phyloP scores from a whole-genome alignment of 2,329 filamentous ascomycete genomes.

The Pestalotiopsis fici region DNA sequence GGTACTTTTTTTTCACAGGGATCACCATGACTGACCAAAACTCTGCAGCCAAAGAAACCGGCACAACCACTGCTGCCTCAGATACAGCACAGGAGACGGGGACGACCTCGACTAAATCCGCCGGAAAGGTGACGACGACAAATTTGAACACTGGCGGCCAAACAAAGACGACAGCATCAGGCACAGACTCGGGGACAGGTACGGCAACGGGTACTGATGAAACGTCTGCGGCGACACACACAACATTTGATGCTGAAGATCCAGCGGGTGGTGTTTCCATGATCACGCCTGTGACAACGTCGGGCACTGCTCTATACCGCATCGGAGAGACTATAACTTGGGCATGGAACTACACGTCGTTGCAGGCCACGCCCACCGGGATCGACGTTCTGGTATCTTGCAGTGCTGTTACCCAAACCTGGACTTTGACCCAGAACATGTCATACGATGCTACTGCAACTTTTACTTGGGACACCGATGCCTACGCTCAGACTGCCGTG shows the following conservation, averaged over 20 bases:
- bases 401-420: slow-evolving; percentile 51
- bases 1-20: slow-evolving; percentile 13
- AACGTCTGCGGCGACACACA: slow-evolving; percentile 31
- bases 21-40: not conserved
- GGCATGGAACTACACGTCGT: slow-evolving; percentile 66
- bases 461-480: slow-evolving; percentile 60
- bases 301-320: slow-evolving; percentile 55
- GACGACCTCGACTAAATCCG: slow-evolving; percentile 16
- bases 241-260: slow-evolving; percentile 44
- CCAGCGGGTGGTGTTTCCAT: slow-evolving; percentile 55
- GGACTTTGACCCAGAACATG: slow-evolving; percentile 66
- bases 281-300: slow-evolving; percentile 48
- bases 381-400: slow-evolving; percentile 62
- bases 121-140: slow-evolving; percentile 24
- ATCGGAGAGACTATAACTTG: slow-evolving; percentile 62
- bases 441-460: slow-evolving; percentile 51
- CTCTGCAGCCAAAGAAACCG: slow-evolving; percentile 1
- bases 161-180: slow-evolving; percentile 22
- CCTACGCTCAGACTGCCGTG: slow-evolving; percentile 46
- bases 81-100: slow-evolving; percentile 19
- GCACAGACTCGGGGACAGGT: slow-evolving; percentile 15
- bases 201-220: slow-evolving; percentile 28
- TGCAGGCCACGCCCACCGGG: slow-evolving; percentile 59
- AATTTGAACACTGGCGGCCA: slow-evolving; percentile 42
- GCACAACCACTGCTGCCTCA: slow-evolving; percentile 4